phyloP scores from a whole-genome alignment of 2,329 filamentous ascomycete species.

The Emergomyces pasteurianus region DNA sequence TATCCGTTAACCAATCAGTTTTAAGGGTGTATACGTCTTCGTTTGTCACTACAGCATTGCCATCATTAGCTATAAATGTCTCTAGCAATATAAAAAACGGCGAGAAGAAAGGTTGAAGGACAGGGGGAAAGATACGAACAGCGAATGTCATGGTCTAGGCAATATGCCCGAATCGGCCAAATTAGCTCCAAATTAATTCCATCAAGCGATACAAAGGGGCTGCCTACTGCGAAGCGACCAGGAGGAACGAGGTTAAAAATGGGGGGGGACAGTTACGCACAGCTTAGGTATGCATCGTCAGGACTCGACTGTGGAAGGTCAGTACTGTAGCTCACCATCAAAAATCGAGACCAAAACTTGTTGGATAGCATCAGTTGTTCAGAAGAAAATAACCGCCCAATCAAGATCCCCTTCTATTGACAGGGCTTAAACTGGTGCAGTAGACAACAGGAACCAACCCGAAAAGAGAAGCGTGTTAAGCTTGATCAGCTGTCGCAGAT shows the following conservation, averaged over 20 bases:
- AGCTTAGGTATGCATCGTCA: slow-evolving; percentile 58
- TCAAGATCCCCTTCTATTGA: background rate
- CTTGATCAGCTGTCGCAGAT: background rate
- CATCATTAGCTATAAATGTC: background rate
- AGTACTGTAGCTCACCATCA: slow-evolving; percentile 8
- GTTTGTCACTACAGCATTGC: slow-evolving; percentile 56
- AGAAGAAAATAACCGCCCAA: background rate
- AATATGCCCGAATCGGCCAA: background rate
- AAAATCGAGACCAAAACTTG: slow-evolving; percentile 5
- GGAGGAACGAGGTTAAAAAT: background rate
- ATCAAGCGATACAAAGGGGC: background rate
- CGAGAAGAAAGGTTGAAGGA: background rate
- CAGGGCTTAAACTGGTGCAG: background rate
- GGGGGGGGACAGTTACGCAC: slow-evolving; percentile 37
- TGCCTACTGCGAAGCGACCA: background rate
- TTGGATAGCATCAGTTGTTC: slow-evolving; percentile 6
- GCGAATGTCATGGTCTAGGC: slow-evolving; percentile 51
- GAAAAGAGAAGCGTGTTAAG: background rate
- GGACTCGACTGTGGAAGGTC: slow-evolving; percentile 36
- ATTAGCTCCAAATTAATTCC: slow-evolving; percentile 13
- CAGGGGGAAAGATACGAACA: slow-evolving; percentile 35
- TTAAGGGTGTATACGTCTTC: slow-evolving; percentile 83
- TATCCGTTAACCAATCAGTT: slow-evolving; percentile 93
- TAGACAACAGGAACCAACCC: background rate
- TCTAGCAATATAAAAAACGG: background rate